phyloP scores from a whole-genome alignment of 176 grass and related monocot species.

The Calamus simplicifolius region DNA sequence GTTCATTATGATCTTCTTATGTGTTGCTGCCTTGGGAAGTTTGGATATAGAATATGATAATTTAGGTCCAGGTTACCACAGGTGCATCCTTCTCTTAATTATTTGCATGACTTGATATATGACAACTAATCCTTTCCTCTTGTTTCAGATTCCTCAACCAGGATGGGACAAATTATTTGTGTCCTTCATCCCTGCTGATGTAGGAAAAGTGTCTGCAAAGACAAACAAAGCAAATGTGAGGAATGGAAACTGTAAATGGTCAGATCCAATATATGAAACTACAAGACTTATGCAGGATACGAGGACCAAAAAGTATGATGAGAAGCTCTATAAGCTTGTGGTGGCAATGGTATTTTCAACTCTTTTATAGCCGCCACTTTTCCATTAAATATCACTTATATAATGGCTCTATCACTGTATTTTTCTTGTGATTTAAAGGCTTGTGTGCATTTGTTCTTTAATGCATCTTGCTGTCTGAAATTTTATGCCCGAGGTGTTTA shows the following conservation, averaged over 20 bases:
- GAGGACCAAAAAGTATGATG: constrained; percentile 83
- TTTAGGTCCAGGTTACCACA: no score
- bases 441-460: no score
- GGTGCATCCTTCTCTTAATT: neutral
- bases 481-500: no score
- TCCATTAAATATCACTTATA: no score
- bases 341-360: constrained; percentile 64
- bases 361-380: no score
- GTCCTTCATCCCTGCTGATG: constrained; percentile 85
- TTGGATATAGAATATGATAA: no score
- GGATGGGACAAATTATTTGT: constrained; percentile 98
- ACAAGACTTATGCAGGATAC: constrained; percentile 92
- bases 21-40: no score
- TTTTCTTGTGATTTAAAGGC: no score
- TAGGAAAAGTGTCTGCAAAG: constrained; percentile 73
- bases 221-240: constrained; percentile 96
- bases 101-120: neutral
- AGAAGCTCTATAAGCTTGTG: constrained; percentile 91
- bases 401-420: no score
- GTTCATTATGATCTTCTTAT: no score
- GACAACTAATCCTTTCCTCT: constrained; percentile 12
- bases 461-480: no score
- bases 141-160: constrained; percentile 74
- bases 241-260: constrained; percentile 91
- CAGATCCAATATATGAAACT: constrained; percentile 97